Percentiles rank a stretch among this genome's conserved stretches.
Evolutionary conservation across 2,329 filamentous ascomycete species (phyloP).

Genomic region (Aspergillus nomiae): DNA sequence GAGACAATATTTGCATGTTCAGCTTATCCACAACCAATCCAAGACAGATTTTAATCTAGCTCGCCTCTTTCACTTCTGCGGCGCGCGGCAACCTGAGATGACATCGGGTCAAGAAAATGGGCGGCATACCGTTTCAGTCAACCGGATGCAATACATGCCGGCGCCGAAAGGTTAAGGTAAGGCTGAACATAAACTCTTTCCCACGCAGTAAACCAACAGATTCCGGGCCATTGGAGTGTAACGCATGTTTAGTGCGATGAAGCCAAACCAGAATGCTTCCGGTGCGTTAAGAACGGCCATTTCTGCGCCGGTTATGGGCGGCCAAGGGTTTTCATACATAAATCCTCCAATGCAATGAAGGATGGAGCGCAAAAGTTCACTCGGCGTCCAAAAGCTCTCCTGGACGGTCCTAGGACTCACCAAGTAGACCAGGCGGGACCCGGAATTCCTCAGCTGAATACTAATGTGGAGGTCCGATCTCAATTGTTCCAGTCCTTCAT

Average conservation of each 20-base stretch:
- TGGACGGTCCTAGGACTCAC: background rate
- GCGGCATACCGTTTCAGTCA: constrained; percentile 21
- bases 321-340: constrained; percentile 19
- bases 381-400: constrained; percentile 7
- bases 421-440: constrained; percentile 4
- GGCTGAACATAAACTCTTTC: background rate
- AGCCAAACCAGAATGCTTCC: constrained; percentile 22
- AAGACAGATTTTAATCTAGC: background rate
- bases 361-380: constrained; percentile 7
- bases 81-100: background rate
- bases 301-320: constrained; percentile 23
- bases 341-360: constrained; percentile 7
- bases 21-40: background rate
- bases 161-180: constrained; percentile 23
- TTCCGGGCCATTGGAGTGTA: constrained; percentile 3
- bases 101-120: constrained; percentile 9
- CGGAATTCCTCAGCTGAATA: constrained; percentile 17
- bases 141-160: constrained; percentile 25
- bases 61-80: background rate
- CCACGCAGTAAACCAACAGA: background rate
- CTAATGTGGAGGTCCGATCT: constrained; percentile 15
- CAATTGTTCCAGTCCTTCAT: constrained; percentile 19
- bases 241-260: constrained; percentile 24
- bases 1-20: background rate
- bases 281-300: constrained; percentile 27